phyloP scores from a whole-genome alignment of 2,329 filamentous ascomycete genomes.

The Fusarium keratoplasticum region DNA sequence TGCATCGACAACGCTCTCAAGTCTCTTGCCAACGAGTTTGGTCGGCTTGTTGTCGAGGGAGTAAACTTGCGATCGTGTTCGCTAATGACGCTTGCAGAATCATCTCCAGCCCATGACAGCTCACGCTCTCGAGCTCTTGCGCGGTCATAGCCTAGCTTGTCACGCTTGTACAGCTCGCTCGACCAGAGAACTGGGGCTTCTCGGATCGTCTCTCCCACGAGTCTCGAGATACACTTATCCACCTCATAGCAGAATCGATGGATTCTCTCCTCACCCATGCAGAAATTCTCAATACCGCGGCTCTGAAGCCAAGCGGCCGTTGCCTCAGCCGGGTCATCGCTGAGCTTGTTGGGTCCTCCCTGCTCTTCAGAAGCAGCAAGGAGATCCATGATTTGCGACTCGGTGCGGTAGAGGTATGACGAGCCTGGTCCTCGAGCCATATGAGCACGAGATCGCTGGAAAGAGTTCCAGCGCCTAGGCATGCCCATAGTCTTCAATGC shows the following conservation, averaged over 20 bases:
- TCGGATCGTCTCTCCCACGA: slow-evolving; percentile 85
- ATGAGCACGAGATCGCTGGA: slow-evolving; percentile 62
- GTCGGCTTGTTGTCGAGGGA: slow-evolving; percentile 54
- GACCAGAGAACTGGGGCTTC: slow-evolving; percentile 93
- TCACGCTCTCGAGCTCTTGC: slow-evolving; percentile 58
- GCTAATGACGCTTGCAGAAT: slow-evolving; percentile 65
- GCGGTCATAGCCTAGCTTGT: slow-evolving; percentile 72
- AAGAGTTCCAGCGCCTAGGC: slow-evolving; percentile 66
- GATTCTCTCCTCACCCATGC: slow-evolving; percentile 92
- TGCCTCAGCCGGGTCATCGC: slow-evolving; percentile 92
- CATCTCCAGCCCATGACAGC: slow-evolving; percentile 59
- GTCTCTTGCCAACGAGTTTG: slow-evolving; percentile 66
- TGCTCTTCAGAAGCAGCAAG: slow-evolving; percentile 85
- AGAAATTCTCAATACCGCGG: slow-evolving; percentile 90
- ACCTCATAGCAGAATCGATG: slow-evolving; percentile 94
- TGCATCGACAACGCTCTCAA: slow-evolving; percentile 68
- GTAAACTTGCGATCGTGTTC: slow-evolving; percentile 64
- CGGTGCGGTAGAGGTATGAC: slow-evolving; percentile 81
- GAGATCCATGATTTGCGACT: slow-evolving; percentile 87
- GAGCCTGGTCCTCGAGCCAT: slow-evolving; percentile 60
- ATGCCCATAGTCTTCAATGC: slow-evolving; percentile 92
- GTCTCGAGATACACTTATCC: slow-evolving; percentile 84
- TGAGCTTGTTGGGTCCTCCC: slow-evolving; percentile 92
- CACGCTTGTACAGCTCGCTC: slow-evolving; percentile 86
- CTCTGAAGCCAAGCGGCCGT: slow-evolving; percentile 85